Percentiles rank a stretch among this genome's conserved stretches.
Evolutionary conservation across 2,329 filamentous ascomycete species (phyloP).

Genomic region (Aspergillus tanneri): DNA sequence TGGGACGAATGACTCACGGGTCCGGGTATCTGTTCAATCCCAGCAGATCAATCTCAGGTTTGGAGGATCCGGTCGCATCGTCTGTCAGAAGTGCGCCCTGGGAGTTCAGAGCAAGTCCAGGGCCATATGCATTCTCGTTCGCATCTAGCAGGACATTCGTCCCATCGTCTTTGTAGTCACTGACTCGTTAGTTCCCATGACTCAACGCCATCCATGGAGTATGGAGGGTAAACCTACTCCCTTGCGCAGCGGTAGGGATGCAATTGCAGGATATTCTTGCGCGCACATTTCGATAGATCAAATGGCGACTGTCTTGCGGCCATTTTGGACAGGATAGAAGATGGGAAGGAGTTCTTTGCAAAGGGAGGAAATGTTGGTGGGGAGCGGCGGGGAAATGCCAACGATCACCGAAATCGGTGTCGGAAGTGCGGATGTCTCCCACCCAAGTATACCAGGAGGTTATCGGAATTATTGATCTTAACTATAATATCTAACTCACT

Average conservation of each 20-base stretch:
- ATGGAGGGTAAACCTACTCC: slow-evolving; percentile 59
- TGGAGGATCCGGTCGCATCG: slow-evolving; percentile 39
- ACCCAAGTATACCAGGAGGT: too few relatives aligned
- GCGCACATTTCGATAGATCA: slow-evolving; percentile 70
- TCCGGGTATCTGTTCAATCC: slow-evolving; percentile 94
- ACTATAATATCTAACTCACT: too few relatives aligned
- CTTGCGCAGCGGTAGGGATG: slow-evolving; percentile 78
- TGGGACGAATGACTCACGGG: slow-evolving; percentile 51
- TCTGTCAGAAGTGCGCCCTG: slow-evolving; percentile 50
- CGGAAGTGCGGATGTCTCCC: slow-evolving; percentile 3
- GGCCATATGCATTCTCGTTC: slow-evolving; percentile 96
- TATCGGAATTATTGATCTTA: too few relatives aligned
- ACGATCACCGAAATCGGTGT: slow-evolving; percentile 19
- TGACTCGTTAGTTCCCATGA: slow-evolving; percentile 43
- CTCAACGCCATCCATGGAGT: slow-evolving; percentile 4
- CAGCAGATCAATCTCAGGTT: slow-evolving; percentile 69
- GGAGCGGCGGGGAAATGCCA: slow-evolving; percentile 20
- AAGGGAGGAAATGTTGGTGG: slow-evolving; percentile 16
- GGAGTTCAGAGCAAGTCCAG: slow-evolving; percentile 61
- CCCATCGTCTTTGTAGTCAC: slow-evolving; percentile 98
- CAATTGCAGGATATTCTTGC: slow-evolving; percentile 72
- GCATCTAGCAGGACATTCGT: slow-evolving; percentile 94
- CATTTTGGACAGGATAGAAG: slow-evolving; percentile 30
- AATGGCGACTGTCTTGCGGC: slow-evolving; percentile 55
- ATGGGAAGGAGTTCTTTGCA: slow-evolving; percentile 6